Evolutionary conservation across 345 rosid species (phyloP).

Genomic region (Carallia pectinifolia): DNA sequence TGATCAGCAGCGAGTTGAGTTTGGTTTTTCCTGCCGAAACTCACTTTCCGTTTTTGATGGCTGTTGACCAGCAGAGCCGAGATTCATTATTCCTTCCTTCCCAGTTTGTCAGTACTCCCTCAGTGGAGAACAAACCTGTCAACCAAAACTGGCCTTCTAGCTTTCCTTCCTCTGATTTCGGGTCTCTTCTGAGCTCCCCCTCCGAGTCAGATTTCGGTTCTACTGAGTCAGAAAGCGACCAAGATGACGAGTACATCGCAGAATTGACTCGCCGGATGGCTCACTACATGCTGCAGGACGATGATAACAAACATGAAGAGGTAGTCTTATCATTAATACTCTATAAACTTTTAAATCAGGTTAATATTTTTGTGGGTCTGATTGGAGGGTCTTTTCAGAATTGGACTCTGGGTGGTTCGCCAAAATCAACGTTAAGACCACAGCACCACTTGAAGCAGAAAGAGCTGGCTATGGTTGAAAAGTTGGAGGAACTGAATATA

Average conservation of each 20-base stretch:
- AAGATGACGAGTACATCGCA: slow-evolving; percentile 54
- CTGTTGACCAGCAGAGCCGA: slow-evolving; percentile 36
- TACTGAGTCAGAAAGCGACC: slow-evolving; percentile 35
- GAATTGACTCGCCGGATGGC: slow-evolving; percentile 88
- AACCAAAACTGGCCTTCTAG: slow-evolving; percentile 13
- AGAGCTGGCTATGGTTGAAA: slow-evolving; percentile 14
- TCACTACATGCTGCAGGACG: slow-evolving; percentile 59
- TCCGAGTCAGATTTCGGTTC: slow-evolving; percentile 33
- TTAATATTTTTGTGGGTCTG: background rate
- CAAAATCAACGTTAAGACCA: slow-evolving; percentile 47
- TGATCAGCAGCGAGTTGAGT: too few relatives aligned
- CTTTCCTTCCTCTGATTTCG: slow-evolving; percentile 26
- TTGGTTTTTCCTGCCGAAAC: background rate
- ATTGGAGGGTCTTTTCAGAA: slow-evolving; percentile 26
- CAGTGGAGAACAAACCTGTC: slow-evolving; percentile 6
- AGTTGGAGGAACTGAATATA: slow-evolving; percentile 36
- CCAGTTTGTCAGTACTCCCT: background rate
- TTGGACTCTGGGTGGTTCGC: slow-evolving; percentile 36
- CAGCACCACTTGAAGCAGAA: slow-evolving; percentile 35
- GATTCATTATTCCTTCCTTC: slow-evolving; percentile 30
- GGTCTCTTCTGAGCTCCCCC: slow-evolving; percentile 27
- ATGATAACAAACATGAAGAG: slow-evolving; percentile 19
- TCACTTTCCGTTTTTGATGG: slow-evolving; percentile 37
- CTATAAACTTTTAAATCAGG: background rate
- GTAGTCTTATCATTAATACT: background rate